Base-by-base conservation (phyloP, 208 protist species). In the Herpetomonas tarakana region DNA sequence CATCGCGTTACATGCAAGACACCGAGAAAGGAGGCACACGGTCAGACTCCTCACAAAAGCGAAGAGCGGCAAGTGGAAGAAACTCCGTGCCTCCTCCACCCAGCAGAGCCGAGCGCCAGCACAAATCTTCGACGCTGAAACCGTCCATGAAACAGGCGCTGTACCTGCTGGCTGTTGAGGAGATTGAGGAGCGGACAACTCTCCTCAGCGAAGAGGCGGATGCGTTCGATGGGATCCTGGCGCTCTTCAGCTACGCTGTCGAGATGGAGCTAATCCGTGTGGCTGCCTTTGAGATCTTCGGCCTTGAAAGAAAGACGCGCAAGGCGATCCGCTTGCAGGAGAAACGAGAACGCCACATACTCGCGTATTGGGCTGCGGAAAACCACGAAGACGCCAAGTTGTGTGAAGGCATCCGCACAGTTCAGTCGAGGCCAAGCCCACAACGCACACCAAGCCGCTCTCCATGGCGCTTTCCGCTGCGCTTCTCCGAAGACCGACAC, bases 201-300 rank as follows among this genome's bases (percentile, higher is more conserved):
- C 56, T 86, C 44, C 29, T 41, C 31, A 77, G 70, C 30, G 70
- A 78, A 21, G 69, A 78, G 24, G 58, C 52, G 6, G 38, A 58
- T 50, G 49, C 26, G 1, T 82, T 85, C 39, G 59, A 69, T 28
- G 46, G 52, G 2, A 65, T 91, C 12, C 27, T 78, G 24, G 41
- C 55, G 2, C 24, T 54, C 27, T 70, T 83, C 54, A 58, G 62
- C 30, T 62, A 74, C 22, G 55, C 65, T 31, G 45, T 72, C 41
- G 71, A 74, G 28, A 57, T 80, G 41, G 77, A 83, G 39, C 22
- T 24, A 12, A 62, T 84, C 52, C 71, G 75, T 39, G 44, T 67
- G 24, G 75, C 84, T 16, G 74, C 71, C 0, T 78, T 86, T 57
- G 62, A 83, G 41, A 54, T 88, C 47, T 78, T 91, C 41, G 24